These are phyloP conservation scores for Rhodotorula sp. DNA, from an alignment of 1,284 basidiomycete genomes.

Conservation along the genomic window DNA sequence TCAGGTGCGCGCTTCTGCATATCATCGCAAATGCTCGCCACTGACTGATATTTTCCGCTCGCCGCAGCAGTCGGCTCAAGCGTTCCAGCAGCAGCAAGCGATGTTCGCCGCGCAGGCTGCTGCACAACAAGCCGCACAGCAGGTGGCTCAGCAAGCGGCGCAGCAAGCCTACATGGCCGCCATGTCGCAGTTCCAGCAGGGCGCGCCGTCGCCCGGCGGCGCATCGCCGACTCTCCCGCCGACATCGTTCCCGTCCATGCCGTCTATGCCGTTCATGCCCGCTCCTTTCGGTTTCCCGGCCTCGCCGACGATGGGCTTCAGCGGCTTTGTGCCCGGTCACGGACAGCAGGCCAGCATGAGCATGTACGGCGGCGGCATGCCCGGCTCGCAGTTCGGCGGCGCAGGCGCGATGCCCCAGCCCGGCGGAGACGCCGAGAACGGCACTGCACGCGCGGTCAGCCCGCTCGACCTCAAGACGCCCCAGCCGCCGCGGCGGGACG, in stretches of 20 bases:
- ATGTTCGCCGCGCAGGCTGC: conserved; percentile 64
- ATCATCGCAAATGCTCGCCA: conserved; percentile 52
- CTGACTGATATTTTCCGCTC: conserved; percentile 41
- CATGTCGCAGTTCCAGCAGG: conserved; percentile 40
- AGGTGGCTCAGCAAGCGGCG: conserved; percentile 52
- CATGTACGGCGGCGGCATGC: background rate
- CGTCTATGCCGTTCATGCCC: conserved; percentile 18
- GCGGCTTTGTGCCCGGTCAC: conserved; percentile 20
- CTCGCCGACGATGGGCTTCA: conserved; percentile 18
- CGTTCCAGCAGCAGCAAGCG: conserved; percentile 61
- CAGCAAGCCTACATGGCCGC: conserved; percentile 43
- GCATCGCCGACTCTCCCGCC: conserved; percentile 21
- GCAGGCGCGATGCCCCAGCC: background rate
- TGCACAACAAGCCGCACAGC: conserved; percentile 53
- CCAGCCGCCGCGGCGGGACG: background rate
- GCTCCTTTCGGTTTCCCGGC: conserved; percentile 7
- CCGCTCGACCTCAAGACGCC: conserved; percentile 1
- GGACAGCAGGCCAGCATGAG: conserved; percentile 24
- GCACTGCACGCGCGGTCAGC: background rate
- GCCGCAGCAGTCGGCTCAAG: conserved; percentile 47
- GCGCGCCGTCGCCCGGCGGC: conserved; percentile 3
- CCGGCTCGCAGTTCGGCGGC: background rate
- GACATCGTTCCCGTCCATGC: conserved; percentile 14
- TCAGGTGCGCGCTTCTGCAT: conserved; percentile 26
- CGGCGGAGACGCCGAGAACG: conserved; percentile 4